Base-by-base conservation (phyloP, 495 filamentous ascomycete genomes). In the Aspergillus bertholletiae region DNA sequence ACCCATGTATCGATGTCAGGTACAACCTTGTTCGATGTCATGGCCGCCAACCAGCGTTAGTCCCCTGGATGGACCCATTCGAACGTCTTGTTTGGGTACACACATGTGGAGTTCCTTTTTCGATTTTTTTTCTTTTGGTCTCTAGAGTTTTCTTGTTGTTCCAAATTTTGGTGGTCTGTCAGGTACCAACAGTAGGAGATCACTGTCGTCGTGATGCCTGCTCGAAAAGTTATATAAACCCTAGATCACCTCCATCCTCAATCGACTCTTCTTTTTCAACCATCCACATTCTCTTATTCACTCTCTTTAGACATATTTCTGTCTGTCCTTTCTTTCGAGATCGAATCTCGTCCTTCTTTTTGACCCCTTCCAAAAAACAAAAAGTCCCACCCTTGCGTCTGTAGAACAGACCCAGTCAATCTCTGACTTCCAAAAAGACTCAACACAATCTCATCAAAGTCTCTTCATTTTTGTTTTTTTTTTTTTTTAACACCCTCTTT, bases 221-320 rank as follows among this genome's bases (percentile, higher is more conserved):
- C 34, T 12, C 26, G 6, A 47, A 47, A 47, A 35, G 46, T 6
- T 49, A 49, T 49, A 49, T 32, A 49, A 49, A 49, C 46, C 44
- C 45, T 45, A n/a, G 21, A 32, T 9, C 9, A 37, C 15, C 13
- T 37, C 34, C 17, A 52, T 8, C 57, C 35, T 28, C 22, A 41
- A 32, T 45, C 17, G 24, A 4, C 48, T 56, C 43, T 22, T 49
- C 26, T 47, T 53, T 49, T 32, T 30, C 54, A 50, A 26, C 45
- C 21, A 53, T 49, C 53, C 28, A 56, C 57, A 55, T 45, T 62
- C 60, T 52, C 56, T 58, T n/a, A n/a, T n/a, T 58, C 18, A 50
- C 34, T n/a, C 13, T 37, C 34, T 37, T 15, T 37, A n/a, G 47
- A 24, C 51, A n/a, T 35, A 51, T 12, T 26, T 49, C 37, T 51